These are phyloP conservation scores for Pythium brachiatum DNA, from an alignment of 352 stramenopile species.

Conservation along the genomic window DNA sequence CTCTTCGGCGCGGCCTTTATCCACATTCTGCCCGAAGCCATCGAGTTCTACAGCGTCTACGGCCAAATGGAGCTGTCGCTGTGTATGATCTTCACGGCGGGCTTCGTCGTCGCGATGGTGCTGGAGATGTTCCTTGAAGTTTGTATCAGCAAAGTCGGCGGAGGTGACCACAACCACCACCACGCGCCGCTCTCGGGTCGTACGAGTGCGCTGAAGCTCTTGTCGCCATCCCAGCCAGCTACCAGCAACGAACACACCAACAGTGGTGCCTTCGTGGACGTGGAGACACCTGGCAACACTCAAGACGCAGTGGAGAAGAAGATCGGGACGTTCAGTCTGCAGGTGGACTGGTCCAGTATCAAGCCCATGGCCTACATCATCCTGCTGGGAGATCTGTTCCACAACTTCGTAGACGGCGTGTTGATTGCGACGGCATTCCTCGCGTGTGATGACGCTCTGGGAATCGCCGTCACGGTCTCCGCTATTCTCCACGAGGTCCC, in stretches of 20 bases:
- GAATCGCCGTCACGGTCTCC: slow-evolving; percentile 54
- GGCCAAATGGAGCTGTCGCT: slow-evolving; percentile 56
- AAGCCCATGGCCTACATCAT: slow-evolving; percentile 67
- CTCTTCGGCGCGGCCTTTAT: slow-evolving; percentile 76
- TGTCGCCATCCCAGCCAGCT: slow-evolving; percentile 5
- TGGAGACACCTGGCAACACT: slow-evolving; percentile 23
- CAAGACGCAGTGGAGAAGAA: slow-evolving; percentile 22
- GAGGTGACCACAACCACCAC: slow-evolving; percentile 29
- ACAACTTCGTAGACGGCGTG: slow-evolving; percentile 90
- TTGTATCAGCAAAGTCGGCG: slow-evolving; percentile 33
- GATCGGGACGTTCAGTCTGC: slow-evolving; percentile 26
- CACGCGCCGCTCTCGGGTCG: slow-evolving; percentile 13
- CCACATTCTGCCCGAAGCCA: slow-evolving; percentile 71
- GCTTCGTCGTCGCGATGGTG: slow-evolving; percentile 65
- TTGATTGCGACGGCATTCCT: slow-evolving; percentile 61
- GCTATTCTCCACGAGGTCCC: slow-evolving; percentile 86
- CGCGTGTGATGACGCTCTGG: slow-evolving; percentile 41
- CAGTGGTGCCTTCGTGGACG: slow-evolving; percentile 22
- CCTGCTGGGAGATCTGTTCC: slow-evolving; percentile 80
- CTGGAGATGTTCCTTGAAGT: slow-evolving; percentile 52
- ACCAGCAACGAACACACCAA: slow-evolving; percentile 9
- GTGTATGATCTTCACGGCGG: slow-evolving; percentile 54
- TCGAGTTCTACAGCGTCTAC: slow-evolving; percentile 55
- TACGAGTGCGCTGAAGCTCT: slow-evolving; percentile 26
- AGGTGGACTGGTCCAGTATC: slow-evolving; percentile 38